Evolutionary conservation across 2,329 filamentous ascomycete genomes (phyloP).

Genomic region (Penicillium oxalicum): DNA sequence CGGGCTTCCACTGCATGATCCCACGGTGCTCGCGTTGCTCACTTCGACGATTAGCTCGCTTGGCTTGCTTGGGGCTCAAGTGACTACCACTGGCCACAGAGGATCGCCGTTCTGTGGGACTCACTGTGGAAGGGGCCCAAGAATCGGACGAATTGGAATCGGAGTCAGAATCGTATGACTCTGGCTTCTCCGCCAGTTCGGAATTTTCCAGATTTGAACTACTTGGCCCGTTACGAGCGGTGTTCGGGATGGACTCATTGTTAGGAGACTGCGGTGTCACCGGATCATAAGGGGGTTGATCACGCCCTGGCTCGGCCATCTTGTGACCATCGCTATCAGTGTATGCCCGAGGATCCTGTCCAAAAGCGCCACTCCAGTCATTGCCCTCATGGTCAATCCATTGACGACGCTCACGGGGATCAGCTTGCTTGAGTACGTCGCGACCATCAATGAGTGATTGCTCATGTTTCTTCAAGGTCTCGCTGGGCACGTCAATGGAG

Average conservation of each 20-base stretch:
- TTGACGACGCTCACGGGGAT: conserved; percentile 59
- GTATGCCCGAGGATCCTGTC: conserved; percentile 62
- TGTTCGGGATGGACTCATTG: conserved; percentile 5
- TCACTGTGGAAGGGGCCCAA: conserved; percentile 14
- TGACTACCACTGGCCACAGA: conserved; percentile 14
- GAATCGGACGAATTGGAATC: conserved; percentile 5
- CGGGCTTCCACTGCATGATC: conserved; percentile 91
- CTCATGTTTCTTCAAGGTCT: conserved; percentile 71
- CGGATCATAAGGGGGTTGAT: conserved; percentile 49
- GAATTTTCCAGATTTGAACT: conserved; percentile 6
- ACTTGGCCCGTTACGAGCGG: conserved; percentile 1
- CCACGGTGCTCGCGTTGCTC: conserved; percentile 82
- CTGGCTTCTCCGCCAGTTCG: conserved; percentile 19
- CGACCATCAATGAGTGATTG: conserved; percentile 71
- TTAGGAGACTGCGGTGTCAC: conserved; percentile 41
- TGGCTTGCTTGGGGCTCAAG: conserved; percentile 13
- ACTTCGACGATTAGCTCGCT: conserved; percentile 37
- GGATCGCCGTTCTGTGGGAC: conserved; percentile 11
- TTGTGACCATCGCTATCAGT: conserved; percentile 50
- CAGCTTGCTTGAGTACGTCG: conserved; percentile 69
- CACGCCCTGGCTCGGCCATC: conserved; percentile 51
- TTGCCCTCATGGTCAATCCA: conserved; percentile 76
- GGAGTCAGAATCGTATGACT: conserved; percentile 4
- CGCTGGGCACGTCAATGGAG: conserved; percentile 63
- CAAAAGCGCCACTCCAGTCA: conserved; percentile 84